Evolutionary conservation across 1,284 basidiomycete species (phyloP), one percentile per base, ranked within the genome.

Genomic region (Ustilago sp.): DNA sequence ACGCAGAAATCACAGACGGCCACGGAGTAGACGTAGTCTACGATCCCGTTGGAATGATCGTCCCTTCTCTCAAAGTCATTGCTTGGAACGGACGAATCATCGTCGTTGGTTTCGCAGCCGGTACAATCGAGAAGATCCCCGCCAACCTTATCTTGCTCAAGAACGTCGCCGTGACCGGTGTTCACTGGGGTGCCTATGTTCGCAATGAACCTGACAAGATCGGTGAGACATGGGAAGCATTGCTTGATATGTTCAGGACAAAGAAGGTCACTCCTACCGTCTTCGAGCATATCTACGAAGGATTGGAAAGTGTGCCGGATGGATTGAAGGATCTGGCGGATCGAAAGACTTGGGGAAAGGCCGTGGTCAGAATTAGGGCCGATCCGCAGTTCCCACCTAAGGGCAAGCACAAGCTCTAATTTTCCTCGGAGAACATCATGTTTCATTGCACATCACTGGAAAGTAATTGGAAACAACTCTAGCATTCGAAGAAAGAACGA

Each of bases 281-380:
- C 8, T 98, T 93, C 82, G 88, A 90, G 11, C 89, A 91, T 60
- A 84, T 92, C 2, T 97, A 91, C 87, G 87, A 88, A 66, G 95
- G 94, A 0, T 88, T 98, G 12, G 88, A 88, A 38, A 90, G 90
- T 4, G 87, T 98, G 12, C 91, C 87, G 0, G 73, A 86, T 50
- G 89, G 88, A 1, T 74, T 90, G 56, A 77, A 83, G 50, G 89
- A 88, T 75, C 82, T 90, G 35, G 88, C 94, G 81, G 89, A 89
- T 60, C 88, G 96, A 67, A 91, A 94, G 87, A 96, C 94, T 2
- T 98, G 94, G 93, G 96, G 95, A 1, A 98, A 98, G 86, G 93
- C 90, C 0, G 88, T 96, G 23, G 90, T 94, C 1, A 89, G 89
- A 43, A 87, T 98, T 39, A 55, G 75, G 9, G 72, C 71, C 35